Conservation (phyloP, 208 protist genomes). For the Wallacemonas rigidus region DNA sequence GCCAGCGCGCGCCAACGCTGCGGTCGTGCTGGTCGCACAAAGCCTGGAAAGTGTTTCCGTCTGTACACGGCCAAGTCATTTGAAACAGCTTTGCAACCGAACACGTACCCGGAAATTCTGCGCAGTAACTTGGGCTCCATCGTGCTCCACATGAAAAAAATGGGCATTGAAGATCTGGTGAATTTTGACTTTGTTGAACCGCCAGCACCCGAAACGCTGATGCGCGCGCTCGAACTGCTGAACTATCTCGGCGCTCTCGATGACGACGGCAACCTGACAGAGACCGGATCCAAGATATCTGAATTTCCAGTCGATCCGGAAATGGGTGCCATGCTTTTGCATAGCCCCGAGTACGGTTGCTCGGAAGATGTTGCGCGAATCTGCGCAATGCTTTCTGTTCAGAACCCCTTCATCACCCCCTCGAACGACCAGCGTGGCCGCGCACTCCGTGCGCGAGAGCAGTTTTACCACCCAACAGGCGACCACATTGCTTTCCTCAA, state of each 20-base stretch:
- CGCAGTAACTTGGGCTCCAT: constrained; percentile 97
- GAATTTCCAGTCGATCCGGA: constrained; percentile 98
- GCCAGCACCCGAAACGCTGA: constrained; percentile 95
- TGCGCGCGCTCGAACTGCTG: constrained; percentile 94
- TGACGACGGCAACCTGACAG: constrained; percentile 97
- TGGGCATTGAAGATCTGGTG: constrained; percentile 98
- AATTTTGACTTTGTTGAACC: constrained; percentile 99
- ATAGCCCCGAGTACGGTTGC: constrained; percentile 94
- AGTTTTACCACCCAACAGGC: constrained; percentile 96
- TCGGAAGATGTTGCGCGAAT: constrained; percentile 97
- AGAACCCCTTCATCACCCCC: constrained; percentile 77
- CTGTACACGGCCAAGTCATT: constrained; percentile 97
- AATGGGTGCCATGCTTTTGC: constrained; percentile 97
- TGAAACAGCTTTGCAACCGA: constrained; percentile 92
- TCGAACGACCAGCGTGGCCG: constrained; percentile 75
- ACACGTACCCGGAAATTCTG: constrained; percentile 97
- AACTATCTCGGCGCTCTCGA: constrained; percentile 97
- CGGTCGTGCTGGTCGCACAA: constrained; percentile 94
- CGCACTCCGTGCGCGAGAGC: constrained; percentile 81
- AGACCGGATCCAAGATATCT: constrained; percentile 94
- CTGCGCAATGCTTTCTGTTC: constrained; percentile 95
- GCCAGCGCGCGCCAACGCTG: constrained; percentile 96
- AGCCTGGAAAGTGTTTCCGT: constrained; percentile 97
- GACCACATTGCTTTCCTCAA: constrained; percentile 97
- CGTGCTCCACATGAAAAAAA: constrained; percentile 97